These are phyloP conservation scores for Aspergillus sp. DNA, from an alignment of 2,329 filamentous ascomycete genomes.

Conservation along the genomic window DNA sequence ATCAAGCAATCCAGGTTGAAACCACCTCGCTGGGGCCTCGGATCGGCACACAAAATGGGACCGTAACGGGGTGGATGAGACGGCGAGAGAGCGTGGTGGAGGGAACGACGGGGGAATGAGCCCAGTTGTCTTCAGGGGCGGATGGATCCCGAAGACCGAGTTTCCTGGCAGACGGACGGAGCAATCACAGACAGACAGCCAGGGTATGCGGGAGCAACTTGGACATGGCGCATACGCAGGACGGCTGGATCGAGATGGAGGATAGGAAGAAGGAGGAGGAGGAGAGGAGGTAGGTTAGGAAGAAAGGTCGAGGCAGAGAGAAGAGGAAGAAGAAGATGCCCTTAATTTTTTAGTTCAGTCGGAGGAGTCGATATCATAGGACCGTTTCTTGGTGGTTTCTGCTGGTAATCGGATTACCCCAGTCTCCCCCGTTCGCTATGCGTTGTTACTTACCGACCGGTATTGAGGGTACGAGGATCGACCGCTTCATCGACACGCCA, in stretches of 20 bases:
- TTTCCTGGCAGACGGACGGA: conserved; percentile 10
- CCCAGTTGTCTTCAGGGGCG: conserved; percentile 18
- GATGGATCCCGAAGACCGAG: conserved; percentile 6
- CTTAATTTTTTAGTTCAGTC: conserved; percentile 2
- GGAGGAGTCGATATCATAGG: no score
- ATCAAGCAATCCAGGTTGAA: conserved; percentile 28
- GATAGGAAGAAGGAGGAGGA: conserved; percentile 9
- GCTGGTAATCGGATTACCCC: neutral
- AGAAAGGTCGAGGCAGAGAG: conserved; percentile 7
- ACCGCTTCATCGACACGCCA: no score
- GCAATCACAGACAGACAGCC: conserved; percentile 27
- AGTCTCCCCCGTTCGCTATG: no score
- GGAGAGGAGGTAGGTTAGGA: conserved; percentile 10
- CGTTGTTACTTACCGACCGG: no score
- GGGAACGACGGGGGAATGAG: conserved; percentile 4
- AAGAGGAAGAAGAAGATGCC: conserved; percentile 3
- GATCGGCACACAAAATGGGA: conserved; percentile 18
- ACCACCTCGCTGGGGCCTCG: conserved; percentile 27
- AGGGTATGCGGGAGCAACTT: conserved; percentile 23
- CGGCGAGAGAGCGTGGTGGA: conserved; percentile 5
- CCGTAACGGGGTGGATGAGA: conserved; percentile 6
- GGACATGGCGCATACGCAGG: conserved; percentile 34
- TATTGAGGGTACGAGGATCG: no score
- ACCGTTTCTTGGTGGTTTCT: no score
- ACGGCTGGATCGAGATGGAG: conserved; percentile 17